phyloP scores from a whole-genome alignment of 129 eudicot genomes.

The Glebionis coronaria region DNA sequence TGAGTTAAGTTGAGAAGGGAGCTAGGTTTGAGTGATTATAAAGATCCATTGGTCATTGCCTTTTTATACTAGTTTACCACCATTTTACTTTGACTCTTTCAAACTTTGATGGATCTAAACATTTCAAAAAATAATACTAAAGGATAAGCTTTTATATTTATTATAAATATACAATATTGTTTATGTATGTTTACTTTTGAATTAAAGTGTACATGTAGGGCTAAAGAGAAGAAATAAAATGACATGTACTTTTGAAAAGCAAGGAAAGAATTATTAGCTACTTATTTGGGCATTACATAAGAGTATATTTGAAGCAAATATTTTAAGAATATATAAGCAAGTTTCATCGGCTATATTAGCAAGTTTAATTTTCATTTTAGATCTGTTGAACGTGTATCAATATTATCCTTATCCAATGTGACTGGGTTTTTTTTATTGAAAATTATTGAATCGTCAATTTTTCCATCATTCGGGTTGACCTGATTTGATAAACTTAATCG shows the following conservation, averaged over 20 bases:
- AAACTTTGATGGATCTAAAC: conserved; percentile 14
- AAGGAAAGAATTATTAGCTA: not conserved
- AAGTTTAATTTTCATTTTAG: no score
- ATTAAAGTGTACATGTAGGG: not conserved
- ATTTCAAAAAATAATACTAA: not conserved
- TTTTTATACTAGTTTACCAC: conserved; percentile 26
- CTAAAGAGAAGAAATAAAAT: not conserved
- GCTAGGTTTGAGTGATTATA: conserved; percentile 19
- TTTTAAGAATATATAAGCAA: not conserved
- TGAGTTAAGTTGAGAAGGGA: not conserved
- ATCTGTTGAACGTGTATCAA: no score
- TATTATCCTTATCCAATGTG: no score
- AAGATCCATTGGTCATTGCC: conserved; percentile 25
- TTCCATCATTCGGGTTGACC: no score
- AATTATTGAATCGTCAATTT: no score
- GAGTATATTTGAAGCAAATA: not conserved
- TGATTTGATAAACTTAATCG: no score
- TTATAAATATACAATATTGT: not conserved
- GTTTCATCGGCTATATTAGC: not conserved
- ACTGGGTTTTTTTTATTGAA: no score
- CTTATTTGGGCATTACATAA: not conserved
- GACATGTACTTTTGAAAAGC: not conserved
- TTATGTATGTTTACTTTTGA: not conserved
- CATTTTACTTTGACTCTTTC: conserved; percentile 29
- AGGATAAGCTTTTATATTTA: not conserved